A percentile compares a stretch with the other conserved stretches of the same genome.
These are phyloP conservation scores for Setomelanomma holmii DNA, from an alignment of 2,329 filamentous ascomycete species.

Conservation along the genomic window DNA sequence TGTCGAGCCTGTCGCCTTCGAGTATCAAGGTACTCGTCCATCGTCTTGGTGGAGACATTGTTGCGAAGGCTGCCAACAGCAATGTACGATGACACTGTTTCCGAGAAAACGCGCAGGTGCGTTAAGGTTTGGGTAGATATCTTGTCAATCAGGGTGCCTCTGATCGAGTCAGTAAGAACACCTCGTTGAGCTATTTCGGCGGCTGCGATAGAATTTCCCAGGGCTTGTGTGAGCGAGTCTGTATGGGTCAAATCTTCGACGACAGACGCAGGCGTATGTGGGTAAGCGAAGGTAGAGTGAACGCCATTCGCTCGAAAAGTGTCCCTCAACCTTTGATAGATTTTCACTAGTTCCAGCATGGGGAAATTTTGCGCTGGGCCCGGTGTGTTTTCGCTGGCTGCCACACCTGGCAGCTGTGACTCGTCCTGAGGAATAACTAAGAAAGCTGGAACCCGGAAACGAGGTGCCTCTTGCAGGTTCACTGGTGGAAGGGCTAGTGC, in stretches of 20 bases:
- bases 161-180: slow-evolving; percentile 70
- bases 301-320: slow-evolving; percentile 62
- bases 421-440: slow-evolving; percentile 33
- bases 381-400: slow-evolving; percentile 30
- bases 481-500: slow-evolving; percentile 28
- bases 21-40: slow-evolving; percentile 71
- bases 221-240: slow-evolving; percentile 68
- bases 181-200: slow-evolving; percentile 93
- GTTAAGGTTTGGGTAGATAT: slow-evolving; percentile 84
- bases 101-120: slow-evolving; percentile 85
- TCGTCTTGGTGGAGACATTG: slow-evolving; percentile 66
- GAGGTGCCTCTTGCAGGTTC: slow-evolving; percentile 19
- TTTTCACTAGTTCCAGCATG: slow-evolving; percentile 58
- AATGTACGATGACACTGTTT: slow-evolving; percentile 86
- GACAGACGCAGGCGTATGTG: slow-evolving; percentile 46
- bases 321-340: slow-evolving; percentile 64
- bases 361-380: slow-evolving; percentile 28
- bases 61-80: slow-evolving; percentile 74
- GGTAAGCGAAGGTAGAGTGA: slow-evolving; percentile 54
- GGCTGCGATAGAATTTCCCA: slow-evolving; percentile 86
- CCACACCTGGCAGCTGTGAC: slow-evolving; percentile 27
- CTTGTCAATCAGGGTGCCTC: slow-evolving; percentile 79
- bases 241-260: slow-evolving; percentile 58
- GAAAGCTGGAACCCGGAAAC: slow-evolving; percentile 43
- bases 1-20: slow-evolving; percentile 76